Evolutionary conservation across 305 asterid genomes (phyloP).

Genomic region (Fraxinus velutina): DNA sequence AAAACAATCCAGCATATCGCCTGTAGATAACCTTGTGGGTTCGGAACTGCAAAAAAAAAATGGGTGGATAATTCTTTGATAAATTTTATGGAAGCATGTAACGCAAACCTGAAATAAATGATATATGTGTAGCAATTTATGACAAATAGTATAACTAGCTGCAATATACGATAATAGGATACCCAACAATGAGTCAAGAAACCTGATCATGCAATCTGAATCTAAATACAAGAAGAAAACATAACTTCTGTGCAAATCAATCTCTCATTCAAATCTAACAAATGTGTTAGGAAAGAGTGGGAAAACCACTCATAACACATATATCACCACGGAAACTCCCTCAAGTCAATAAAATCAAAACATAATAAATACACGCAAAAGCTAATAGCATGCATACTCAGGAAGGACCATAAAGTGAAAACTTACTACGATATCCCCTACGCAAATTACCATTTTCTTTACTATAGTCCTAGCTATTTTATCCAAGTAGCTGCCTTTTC

Average conservation of each 20-base stretch:
- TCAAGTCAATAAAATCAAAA: neutral
- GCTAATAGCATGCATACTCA: neutral
- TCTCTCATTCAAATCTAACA: neutral
- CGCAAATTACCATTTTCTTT: neutral
- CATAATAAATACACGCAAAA: neutral
- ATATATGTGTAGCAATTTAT: neutral
- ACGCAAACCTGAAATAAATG: neutral
- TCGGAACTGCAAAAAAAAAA: slow-evolving; percentile 56
- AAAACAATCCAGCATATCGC: slow-evolving; percentile 88
- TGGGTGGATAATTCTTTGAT: neutral
- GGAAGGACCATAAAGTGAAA: neutral
- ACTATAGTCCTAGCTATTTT: neutral
- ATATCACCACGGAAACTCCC: neutral
- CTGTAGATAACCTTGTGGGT: slow-evolving; percentile 93
- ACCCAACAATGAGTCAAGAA: neutral
- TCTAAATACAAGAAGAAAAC: neutral
- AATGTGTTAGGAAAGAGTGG: neutral
- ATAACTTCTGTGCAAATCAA: neutral
- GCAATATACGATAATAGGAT: neutral
- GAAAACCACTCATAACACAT: neutral
- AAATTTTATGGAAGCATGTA: neutral
- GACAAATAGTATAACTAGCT: neutral
- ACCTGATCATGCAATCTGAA: neutral
- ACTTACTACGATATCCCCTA: neutral
- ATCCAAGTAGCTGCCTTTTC: neutral